Evolutionary conservation across 2,329 filamentous ascomycete genomes (phyloP).

Genomic region (Exophiala calicioides): DNA sequence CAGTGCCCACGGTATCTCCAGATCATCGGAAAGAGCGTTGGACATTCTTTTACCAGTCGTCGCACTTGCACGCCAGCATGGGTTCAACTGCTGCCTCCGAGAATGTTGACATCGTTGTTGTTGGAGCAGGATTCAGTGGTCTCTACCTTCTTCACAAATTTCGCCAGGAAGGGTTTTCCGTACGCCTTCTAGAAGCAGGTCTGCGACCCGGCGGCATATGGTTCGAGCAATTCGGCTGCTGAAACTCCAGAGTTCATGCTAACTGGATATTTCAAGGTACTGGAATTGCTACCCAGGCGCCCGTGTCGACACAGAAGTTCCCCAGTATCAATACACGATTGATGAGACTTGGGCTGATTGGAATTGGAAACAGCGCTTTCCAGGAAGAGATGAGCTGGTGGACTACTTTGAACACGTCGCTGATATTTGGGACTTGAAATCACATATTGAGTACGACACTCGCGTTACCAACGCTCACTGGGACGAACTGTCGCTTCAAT

Average conservation of each 20-base stretch:
- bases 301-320: conserved; percentile 56
- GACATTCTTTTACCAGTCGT: too few species aligned
- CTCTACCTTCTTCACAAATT: conserved; percentile 34
- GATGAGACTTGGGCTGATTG: conserved; percentile 41
- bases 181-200: conserved; percentile 40
- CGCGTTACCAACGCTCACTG: conserved; percentile 18
- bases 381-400: conserved; percentile 41
- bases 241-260: too few species aligned
- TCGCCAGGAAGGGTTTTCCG: conserved; percentile 33
- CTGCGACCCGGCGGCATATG: conserved; percentile 43
- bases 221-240: too few species aligned
- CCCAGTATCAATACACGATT: conserved; percentile 55
- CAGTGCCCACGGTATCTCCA: too few species aligned
- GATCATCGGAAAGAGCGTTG: too few species aligned
- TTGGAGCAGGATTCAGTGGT: conserved; percentile 27
- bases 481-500: conserved; percentile 20
- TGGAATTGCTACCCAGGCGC: conserved; percentile 61
- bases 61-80: background rate
- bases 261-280: background rate
- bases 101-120: conserved; percentile 25
- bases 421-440: conserved; percentile 40
- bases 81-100: background rate
- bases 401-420: conserved; percentile 45
- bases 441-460: conserved; percentile 39
- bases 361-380: conserved; percentile 47